phyloP scores from a whole-genome alignment of 441 rosid species.

The Mallotus japonicus region DNA sequence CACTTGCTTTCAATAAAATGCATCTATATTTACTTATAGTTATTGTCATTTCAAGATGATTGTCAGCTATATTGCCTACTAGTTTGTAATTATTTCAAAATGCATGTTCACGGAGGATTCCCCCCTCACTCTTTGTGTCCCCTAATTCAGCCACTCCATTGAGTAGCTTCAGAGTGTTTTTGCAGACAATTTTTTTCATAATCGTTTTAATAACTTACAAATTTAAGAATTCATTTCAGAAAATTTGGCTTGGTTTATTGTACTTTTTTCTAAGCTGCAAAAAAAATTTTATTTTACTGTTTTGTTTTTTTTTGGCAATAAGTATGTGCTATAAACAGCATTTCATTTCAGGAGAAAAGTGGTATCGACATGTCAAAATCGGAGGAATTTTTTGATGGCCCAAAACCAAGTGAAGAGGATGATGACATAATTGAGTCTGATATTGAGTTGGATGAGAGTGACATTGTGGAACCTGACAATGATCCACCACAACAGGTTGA shows the following conservation, averaged over 20 bases:
- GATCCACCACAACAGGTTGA: conserved; percentile 88
- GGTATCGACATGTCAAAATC: conserved; percentile 39
- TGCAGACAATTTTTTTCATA: no score
- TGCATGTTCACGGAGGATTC: not conserved
- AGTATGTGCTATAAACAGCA: not conserved
- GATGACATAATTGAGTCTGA: conserved; percentile 84
- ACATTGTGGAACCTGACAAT: conserved; percentile 71
- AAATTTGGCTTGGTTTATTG: not conserved
- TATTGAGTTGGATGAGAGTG: conserved; percentile 75
- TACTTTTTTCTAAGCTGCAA: not conserved
- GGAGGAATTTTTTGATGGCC: conserved; percentile 29
- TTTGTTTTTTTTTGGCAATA: conserved; percentile 9
- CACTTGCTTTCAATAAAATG: no score
- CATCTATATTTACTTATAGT: no score
- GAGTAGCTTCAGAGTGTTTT: no score
- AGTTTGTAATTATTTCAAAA: not conserved
- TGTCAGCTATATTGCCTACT: not conserved
- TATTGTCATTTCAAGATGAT: not conserved
- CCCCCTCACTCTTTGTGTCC: not conserved
- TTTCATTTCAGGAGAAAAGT: conserved; percentile 36
- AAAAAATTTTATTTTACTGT: not conserved
- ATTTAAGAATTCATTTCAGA: not conserved
- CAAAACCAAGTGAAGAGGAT: conserved; percentile 41
- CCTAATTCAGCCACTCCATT: not conserved
- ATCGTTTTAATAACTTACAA: no score